Evolutionary conservation across 1,284 basidiomycete genomes (phyloP).

Genomic region (Volvariella volvacea): DNA sequence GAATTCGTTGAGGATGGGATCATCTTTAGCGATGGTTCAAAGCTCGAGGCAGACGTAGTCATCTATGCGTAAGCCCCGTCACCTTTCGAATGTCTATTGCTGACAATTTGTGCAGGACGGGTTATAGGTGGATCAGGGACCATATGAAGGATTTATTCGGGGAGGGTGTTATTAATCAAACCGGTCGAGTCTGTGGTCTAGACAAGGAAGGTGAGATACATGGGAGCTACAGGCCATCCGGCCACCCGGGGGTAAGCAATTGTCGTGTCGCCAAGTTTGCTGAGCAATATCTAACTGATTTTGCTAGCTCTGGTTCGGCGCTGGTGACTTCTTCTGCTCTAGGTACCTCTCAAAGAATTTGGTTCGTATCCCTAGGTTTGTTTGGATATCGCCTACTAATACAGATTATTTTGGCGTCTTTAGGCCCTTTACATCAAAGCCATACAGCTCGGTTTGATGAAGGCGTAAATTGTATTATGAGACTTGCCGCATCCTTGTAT

Average conservation of each 20-base stretch:
- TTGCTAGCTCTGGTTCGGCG: slow-evolving; percentile 14
- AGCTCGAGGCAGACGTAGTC: slow-evolving; percentile 49
- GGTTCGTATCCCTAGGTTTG: slow-evolving; percentile 1
- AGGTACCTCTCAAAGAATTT: slow-evolving; percentile 13
- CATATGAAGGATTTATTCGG: slow-evolving; percentile 31
- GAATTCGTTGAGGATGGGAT: slow-evolving; percentile 39
- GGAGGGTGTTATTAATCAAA: slow-evolving; percentile 31
- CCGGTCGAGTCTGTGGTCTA: slow-evolving; percentile 46
- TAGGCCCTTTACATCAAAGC: slow-evolving; percentile 15
- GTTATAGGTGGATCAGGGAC: slow-evolving; percentile 34
- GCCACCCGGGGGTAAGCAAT: slow-evolving; percentile 14
- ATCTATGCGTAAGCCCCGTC: slow-evolving; percentile 30
- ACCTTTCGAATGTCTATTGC: neutral
- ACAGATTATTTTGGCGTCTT: neutral
- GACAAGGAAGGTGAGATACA: slow-evolving; percentile 46
- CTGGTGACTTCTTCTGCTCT: slow-evolving; percentile 10
- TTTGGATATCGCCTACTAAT: neutral
- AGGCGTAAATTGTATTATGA: no score
- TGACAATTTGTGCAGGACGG: slow-evolving; percentile 21
- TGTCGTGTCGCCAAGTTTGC: neutral
- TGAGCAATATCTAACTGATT: no score
- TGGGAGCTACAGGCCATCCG: slow-evolving; percentile 18
- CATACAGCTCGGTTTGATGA: slow-evolving; percentile 14
- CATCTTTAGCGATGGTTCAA: slow-evolving; percentile 48
- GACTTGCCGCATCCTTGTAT: no score